Base-by-base conservation (phyloP, 2,329 filamentous ascomycete species). In the Coniochaeta pulveracea region DNA sequence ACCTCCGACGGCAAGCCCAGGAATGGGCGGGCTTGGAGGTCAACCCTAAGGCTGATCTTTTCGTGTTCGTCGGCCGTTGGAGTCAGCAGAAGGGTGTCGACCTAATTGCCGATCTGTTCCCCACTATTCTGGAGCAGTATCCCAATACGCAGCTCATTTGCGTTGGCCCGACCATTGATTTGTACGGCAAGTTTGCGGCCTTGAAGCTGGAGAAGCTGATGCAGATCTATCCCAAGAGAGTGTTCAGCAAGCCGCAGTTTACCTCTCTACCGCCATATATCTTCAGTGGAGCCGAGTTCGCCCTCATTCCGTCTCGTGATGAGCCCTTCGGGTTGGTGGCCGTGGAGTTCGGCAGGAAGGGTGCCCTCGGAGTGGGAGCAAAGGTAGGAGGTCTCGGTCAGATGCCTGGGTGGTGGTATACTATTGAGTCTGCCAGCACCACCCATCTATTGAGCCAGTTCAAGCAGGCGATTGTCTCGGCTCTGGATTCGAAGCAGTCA, bases 401-500 rank as follows among this genome's bases (percentile, higher is more conserved):
- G 45, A 78, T 79, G 73, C 75, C 75, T 19, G 74, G 74, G 23
- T 77, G 72, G 72, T 79, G 74, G 74, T 79, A 69, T 49, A 77
- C 73, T 0, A 69, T 79, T 33, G 75, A 80, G 47, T 76, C 71
- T 0, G 72, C 63, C 3, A 72, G 69, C 4, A 76, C 73, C 2
- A 64, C 64, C 24, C 75, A 80, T 54, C 53, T 78, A 30, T 56
- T 77, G 36, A 64, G 69, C 25, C 76, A 80, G 45, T 79, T 80
- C 57, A 75, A 73, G 49, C 61, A 64, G 38, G 72, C 75, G 7
- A 76, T 80, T 40, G 56, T 69, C 19, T 63, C 63, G 29, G 76
- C 75, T 3, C 50, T 80, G 29, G 65, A 58, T 34, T 76, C 72
- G 0, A 67, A 68, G 36, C 54, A 56, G 11, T 60, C 72, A 19